A percentile compares a stretch with the other conserved stretches of the same genome.
Conservation (phyloP, 257 asterid species). For the Penstemon eatonii region DNA sequence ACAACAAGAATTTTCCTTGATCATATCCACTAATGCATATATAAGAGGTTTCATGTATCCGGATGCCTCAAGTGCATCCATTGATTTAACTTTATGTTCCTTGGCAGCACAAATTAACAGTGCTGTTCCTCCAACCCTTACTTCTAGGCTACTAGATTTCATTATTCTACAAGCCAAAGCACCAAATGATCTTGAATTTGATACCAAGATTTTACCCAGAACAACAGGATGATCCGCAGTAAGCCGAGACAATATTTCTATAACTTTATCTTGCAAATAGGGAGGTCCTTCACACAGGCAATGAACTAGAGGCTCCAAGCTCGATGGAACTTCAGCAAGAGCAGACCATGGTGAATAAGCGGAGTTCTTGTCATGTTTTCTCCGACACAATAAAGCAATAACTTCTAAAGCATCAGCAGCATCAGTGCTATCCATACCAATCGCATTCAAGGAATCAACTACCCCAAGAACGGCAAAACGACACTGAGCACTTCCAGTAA, state of each 20-base stretch:
- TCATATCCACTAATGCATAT: conserved; percentile 69
- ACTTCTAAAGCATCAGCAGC: conserved; percentile 63
- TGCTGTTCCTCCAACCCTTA: conserved; percentile 70
- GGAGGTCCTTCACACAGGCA: conserved; percentile 74
- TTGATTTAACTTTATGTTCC: conserved; percentile 51
- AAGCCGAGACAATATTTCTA: conserved; percentile 73
- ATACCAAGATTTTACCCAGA: conserved; percentile 52
- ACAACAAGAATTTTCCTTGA: conserved; percentile 50
- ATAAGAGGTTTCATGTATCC: conserved; percentile 71
- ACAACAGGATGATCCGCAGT: conserved; percentile 65
- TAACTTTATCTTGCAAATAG: conserved; percentile 60
- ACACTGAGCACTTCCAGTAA: conserved; percentile 57
- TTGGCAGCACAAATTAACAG: conserved; percentile 75
- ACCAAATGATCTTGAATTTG: conserved; percentile 52
- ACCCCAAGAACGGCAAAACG: conserved; percentile 64
- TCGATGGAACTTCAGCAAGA: conserved; percentile 61
- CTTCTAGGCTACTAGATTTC: conserved; percentile 73
- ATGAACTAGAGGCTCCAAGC: conserved; percentile 59
- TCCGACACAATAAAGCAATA: conserved; percentile 52
- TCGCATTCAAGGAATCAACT: conserved; percentile 63
- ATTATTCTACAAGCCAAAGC: conserved; percentile 68
- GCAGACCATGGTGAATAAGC: conserved; percentile 47
- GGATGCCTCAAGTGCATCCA: conserved; percentile 63
- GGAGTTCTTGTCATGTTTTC: conserved; percentile 51
- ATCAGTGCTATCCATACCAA: conserved; percentile 61